phyloP scores from a whole-genome alignment of 2,329 filamentous ascomycete species.

The Dryadomyces sulphureus region DNA sequence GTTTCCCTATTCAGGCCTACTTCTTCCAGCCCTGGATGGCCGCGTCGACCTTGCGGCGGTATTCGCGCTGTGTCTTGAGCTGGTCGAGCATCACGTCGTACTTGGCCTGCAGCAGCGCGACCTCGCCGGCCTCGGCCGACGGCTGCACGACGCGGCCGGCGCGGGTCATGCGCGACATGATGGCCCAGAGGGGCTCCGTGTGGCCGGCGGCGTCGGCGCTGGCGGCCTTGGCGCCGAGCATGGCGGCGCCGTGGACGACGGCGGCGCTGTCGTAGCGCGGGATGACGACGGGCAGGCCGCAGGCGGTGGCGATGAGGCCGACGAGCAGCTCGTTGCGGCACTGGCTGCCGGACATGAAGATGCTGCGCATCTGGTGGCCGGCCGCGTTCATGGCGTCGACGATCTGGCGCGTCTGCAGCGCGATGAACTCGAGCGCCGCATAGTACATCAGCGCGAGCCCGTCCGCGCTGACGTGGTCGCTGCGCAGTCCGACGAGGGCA shows the following conservation, averaged over 20 bases:
- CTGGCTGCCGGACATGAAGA: conserved; percentile 98
- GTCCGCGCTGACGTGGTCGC: conserved; percentile 66
- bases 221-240: conserved; percentile 96
- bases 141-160: conserved; percentile 73
- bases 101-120: conserved; percentile 70
- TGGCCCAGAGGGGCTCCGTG: conserved; percentile 81
- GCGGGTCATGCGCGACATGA: conserved; percentile 97
- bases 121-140: conserved; percentile 55
- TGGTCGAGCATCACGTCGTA: conserved; percentile 94
- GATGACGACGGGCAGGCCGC: conserved; percentile 83
- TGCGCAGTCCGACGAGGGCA: conserved; percentile 63
- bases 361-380: conserved; percentile 75
- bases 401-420: conserved; percentile 91
- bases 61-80: conserved; percentile 70
- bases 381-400: conserved; percentile 84
- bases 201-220: conserved; percentile 62
- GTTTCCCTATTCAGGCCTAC: too few relatives aligned
- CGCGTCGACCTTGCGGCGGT: conserved; percentile 64
- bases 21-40: conserved; percentile 25
- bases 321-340: conserved; percentile 93
- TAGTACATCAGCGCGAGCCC: conserved; percentile 88
- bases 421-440: conserved; percentile 94
- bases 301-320: conserved; percentile 78
- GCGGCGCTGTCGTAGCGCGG: conserved; percentile 89
- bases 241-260: conserved; percentile 94